phyloP scores from a whole-genome alignment of 352 stramenopile genomes.

The Phytophthora chlamydospora region DNA sequence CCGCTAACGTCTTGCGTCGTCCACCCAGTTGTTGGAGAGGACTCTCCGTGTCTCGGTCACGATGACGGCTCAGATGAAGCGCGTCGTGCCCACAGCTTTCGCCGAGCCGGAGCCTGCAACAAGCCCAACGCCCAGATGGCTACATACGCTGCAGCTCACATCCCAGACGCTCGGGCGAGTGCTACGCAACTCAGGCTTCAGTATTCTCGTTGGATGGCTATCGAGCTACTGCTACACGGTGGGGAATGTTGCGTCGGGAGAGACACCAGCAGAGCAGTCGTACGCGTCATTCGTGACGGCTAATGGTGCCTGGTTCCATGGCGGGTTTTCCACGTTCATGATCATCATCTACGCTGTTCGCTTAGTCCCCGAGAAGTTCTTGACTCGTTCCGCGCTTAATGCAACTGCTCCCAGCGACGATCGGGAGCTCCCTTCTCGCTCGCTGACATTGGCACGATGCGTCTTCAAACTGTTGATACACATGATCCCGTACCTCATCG shows the following conservation, averaged over 20 bases:
- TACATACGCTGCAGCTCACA: not conserved
- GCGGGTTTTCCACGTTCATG: slow-evolving; percentile 7
- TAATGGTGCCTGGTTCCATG: slow-evolving; percentile 11
- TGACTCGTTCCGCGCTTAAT: not conserved
- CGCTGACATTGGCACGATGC: not conserved
- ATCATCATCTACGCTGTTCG: not conserved
- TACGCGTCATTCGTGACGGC: slow-evolving; percentile 1
- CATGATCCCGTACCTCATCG: slow-evolving; percentile 5
- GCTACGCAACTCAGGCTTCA: slow-evolving; percentile 12
- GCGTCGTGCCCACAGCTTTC: too few relatives aligned
- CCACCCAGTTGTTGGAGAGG: too few relatives aligned
- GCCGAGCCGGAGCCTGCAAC: not conserved
- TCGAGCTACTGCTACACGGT: slow-evolving; percentile 12
- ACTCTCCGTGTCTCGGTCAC: too few relatives aligned
- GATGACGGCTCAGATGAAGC: too few relatives aligned
- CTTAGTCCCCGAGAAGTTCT: slow-evolving; percentile 9
- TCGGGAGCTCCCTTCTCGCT: not conserved
- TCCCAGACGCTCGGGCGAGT: slow-evolving; percentile 3
- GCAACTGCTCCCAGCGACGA: not conserved
- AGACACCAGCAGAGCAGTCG: slow-evolving; percentile 9
- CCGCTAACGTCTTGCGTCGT: too few relatives aligned
- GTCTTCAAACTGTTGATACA: slow-evolving; percentile 1
- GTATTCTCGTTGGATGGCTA: slow-evolving; percentile 8
- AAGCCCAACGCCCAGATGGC: not conserved
- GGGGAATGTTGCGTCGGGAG: slow-evolving; percentile 4